phyloP scores from a whole-genome alignment of 495 filamentous ascomycete species.

The Annulohypoxylon maeteangense region DNA sequence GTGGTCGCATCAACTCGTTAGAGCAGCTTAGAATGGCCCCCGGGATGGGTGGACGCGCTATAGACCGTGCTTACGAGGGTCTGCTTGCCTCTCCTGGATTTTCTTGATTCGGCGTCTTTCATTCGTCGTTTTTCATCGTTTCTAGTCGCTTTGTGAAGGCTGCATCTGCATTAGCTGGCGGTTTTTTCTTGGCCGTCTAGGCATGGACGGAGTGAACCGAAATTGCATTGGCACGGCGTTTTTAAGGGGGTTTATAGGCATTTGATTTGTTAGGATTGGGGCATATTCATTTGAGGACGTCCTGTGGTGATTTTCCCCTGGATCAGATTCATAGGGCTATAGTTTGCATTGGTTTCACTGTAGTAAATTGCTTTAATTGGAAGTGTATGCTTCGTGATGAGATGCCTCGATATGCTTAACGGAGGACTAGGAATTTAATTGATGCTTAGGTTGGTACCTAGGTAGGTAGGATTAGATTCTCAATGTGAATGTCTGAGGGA shows the following conservation, averaged over 20 bases:
- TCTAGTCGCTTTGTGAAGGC: conserved; percentile 16
- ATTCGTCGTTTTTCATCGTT: not conserved
- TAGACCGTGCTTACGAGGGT: conserved; percentile 66
- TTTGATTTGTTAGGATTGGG: conserved; percentile 10
- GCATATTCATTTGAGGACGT: conserved; percentile 14
- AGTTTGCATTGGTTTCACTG: conserved; percentile 2
- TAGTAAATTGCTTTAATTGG: not conserved
- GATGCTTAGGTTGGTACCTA: not conserved
- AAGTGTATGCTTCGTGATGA: not conserved
- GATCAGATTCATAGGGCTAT: not conserved
- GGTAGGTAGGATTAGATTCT: not conserved
- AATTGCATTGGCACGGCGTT: conserved; percentile 43
- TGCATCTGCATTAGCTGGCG: conserved; percentile 24
- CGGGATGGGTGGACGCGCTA: conserved; percentile 67
- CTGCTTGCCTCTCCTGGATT: conserved; percentile 32
- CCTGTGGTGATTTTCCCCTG: not conserved
- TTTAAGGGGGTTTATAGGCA: not conserved
- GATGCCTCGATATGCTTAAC: not conserved
- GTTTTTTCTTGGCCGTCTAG: conserved; percentile 21
- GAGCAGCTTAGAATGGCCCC: conserved; percentile 65
- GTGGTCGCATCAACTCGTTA: conserved; percentile 55
- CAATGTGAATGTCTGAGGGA: not conserved
- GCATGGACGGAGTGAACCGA: conserved; percentile 11
- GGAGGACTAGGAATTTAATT: not conserved
- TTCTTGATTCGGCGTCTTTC: conserved; percentile 10